phyloP scores from a whole-genome alignment of 495 filamentous ascomycete species.

The Lichina pygmaea region DNA sequence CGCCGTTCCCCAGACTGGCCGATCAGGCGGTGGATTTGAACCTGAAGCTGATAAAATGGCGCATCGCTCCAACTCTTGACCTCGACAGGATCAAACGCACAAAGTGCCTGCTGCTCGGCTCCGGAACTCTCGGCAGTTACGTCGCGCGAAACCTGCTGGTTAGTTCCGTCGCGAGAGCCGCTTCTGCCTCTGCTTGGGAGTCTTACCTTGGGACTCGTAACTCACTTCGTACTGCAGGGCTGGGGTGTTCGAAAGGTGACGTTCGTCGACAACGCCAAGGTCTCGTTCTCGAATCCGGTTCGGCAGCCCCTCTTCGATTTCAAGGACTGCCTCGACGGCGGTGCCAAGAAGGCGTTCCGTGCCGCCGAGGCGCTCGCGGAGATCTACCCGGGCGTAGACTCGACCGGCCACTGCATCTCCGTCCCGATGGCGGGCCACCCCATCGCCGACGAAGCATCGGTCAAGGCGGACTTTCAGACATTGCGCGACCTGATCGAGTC shows the following conservation, averaged over 20 bases:
- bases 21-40: slow-evolving; percentile 96
- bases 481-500: slow-evolving; percentile 51
- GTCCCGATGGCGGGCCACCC: slow-evolving; percentile 94
- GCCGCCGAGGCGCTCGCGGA: slow-evolving; percentile 59
- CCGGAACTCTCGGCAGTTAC: slow-evolving; percentile 82
- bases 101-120: slow-evolving; percentile 79
- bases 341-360: slow-evolving; percentile 54
- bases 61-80: slow-evolving; percentile 66
- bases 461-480: slow-evolving; percentile 44
- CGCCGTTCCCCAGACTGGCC: slow-evolving; percentile 27
- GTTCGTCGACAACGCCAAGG: slow-evolving; percentile 79
- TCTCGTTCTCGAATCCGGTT: slow-evolving; percentile 95
- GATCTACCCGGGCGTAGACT: slow-evolving; percentile 78
- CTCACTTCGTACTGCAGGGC: slow-evolving; percentile 19
- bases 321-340: slow-evolving; percentile 65
- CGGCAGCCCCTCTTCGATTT: slow-evolving; percentile 82
- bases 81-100: slow-evolving; percentile 75
- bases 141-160: slow-evolving; percentile 68
- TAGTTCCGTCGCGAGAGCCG: slow-evolving; percentile 1
- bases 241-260: slow-evolving; percentile 97
- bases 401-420: slow-evolving; percentile 45
- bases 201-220: too few relatives aligned
- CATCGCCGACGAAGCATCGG: slow-evolving; percentile 36
- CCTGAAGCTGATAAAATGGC: slow-evolving; percentile 95
- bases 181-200: too few relatives aligned